Evolutionary conservation across 805 yeast species (phyloP).

Genomic region (Lipomyces oligophaga): DNA sequence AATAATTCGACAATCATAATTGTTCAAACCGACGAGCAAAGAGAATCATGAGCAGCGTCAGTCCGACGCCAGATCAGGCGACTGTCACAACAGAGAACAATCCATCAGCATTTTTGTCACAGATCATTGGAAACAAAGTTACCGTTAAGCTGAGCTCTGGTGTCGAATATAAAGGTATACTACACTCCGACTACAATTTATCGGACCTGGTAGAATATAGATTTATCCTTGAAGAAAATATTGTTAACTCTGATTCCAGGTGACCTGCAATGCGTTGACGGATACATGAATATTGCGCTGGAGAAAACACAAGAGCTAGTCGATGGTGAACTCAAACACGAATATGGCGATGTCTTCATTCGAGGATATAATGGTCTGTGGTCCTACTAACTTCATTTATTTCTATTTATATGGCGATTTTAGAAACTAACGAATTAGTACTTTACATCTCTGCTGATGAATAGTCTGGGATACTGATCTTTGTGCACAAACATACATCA

Average conservation of each 20-base stretch:
- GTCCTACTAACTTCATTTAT: neutral
- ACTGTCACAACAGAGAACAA: too few species aligned
- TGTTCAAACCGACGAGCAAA: too few species aligned
- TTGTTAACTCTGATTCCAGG: constrained; percentile 36
- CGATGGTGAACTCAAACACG: constrained; percentile 47
- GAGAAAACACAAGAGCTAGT: constrained; percentile 69
- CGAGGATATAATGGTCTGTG: constrained; percentile 78
- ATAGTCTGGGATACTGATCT: neutral
- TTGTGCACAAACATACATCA: too few species aligned
- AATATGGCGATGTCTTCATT: constrained; percentile 74
- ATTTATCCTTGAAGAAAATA: neutral
- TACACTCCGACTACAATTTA: neutral
- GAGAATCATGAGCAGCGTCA: constrained; percentile 10
- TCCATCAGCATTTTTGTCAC: constrained; percentile 75
- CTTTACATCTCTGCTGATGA: constrained; percentile 17
- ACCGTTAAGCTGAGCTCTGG: constrained; percentile 84
- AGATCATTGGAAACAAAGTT: constrained; percentile 74
- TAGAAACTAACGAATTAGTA: constrained; percentile 8
- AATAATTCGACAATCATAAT: too few species aligned
- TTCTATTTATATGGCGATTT: neutral
- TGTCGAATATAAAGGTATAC: constrained; percentile 68
- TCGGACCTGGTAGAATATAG: neutral
- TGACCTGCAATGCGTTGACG: constrained; percentile 81
- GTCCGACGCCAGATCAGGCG: too few species aligned
- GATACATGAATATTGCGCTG: constrained; percentile 91